These are phyloP conservation scores for Diaporthe sp. DNA, from an alignment of 2,329 filamentous ascomycete genomes.

Conservation along the genomic window DNA sequence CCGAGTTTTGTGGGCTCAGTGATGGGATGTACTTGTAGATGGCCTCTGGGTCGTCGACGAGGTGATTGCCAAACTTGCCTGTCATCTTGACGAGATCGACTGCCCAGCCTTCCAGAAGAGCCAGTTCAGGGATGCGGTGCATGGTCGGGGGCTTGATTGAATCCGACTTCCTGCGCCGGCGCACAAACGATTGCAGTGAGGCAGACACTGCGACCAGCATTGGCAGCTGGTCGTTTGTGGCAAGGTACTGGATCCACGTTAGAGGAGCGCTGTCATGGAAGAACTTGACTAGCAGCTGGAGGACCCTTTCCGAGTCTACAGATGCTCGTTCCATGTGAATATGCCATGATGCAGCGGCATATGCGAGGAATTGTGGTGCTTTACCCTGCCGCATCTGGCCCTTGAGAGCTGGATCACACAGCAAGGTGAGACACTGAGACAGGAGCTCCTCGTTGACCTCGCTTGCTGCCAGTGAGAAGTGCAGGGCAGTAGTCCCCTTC, in stretches of 20 bases:
- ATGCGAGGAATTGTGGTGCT: conserved; percentile 36
- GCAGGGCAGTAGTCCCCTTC: neutral
- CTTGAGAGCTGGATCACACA: neutral
- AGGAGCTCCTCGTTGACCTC: conserved; percentile 31
- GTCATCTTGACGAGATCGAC: conserved; percentile 45
- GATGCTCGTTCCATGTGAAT: conserved; percentile 43
- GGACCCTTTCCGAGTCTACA: conserved; percentile 39
- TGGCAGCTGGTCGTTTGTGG: conserved; percentile 23
- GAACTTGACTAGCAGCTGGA: conserved; percentile 43
- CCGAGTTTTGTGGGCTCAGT: conserved; percentile 45
- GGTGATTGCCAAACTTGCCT: conserved; percentile 44
- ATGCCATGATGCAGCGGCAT: conserved; percentile 45
- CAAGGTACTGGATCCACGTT: conserved; percentile 47
- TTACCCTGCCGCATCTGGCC: conserved; percentile 3
- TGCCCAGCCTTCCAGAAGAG: conserved; percentile 45
- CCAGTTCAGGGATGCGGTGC: conserved; percentile 42
- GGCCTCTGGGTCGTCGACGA: conserved; percentile 43
- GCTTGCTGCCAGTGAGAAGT: neutral
- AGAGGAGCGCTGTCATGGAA: conserved; percentile 43
- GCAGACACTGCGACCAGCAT: conserved; percentile 21
- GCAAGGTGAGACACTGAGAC: neutral
- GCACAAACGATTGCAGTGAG: conserved; percentile 41
- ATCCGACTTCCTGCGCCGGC: conserved; percentile 38
- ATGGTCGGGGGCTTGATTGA: conserved; percentile 35
- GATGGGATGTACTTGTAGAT: conserved; percentile 48